phyloP scores from a whole-genome alignment of 73 alveolate species.

The Paramecium caudatum region DNA sequence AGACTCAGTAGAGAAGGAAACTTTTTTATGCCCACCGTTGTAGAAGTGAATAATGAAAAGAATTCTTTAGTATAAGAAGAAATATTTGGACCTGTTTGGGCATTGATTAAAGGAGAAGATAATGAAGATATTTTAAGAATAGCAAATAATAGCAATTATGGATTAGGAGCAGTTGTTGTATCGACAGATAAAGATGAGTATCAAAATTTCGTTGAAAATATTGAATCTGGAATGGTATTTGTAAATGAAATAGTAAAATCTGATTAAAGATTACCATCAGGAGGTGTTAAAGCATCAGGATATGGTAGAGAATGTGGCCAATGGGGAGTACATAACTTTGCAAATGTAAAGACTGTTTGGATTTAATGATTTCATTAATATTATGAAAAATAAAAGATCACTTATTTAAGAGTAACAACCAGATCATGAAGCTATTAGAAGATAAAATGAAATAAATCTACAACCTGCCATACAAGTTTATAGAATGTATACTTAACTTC shows the following conservation, averaged over 20 bases:
- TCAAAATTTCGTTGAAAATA: slow-evolving; percentile 57
- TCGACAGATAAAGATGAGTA: slow-evolving; percentile 68
- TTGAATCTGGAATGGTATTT: slow-evolving; percentile 89
- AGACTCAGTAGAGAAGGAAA: slow-evolving; percentile 71
- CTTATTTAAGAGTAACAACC: slow-evolving; percentile 27
- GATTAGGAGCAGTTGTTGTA: slow-evolving; percentile 94
- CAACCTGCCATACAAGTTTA: background rate
- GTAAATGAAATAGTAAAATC: slow-evolving; percentile 83
- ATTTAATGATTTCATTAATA: no score
- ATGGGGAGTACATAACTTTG: slow-evolving; percentile 78
- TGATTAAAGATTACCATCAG: slow-evolving; percentile 87
- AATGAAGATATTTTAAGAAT: slow-evolving; percentile 88
- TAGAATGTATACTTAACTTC: slow-evolving; percentile 2
- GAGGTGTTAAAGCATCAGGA: slow-evolving; percentile 90
- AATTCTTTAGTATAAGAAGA: slow-evolving; percentile 84
- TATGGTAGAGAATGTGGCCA: slow-evolving; percentile 90
- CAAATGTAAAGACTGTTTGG: slow-evolving; percentile 79
- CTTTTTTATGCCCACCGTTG: slow-evolving; percentile 78
- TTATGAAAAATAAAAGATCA: slow-evolving; percentile 47
- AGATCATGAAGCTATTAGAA: slow-evolving; percentile 1
- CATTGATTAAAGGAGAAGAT: slow-evolving; percentile 81
- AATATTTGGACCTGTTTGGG: slow-evolving; percentile 92
- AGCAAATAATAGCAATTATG: slow-evolving; percentile 93
- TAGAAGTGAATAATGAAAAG: slow-evolving; percentile 72
- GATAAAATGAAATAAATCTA: slow-evolving; percentile 33